Evolutionary conservation across 345 rosid genomes (phyloP).

Genomic region (Murraya paniculata): DNA sequence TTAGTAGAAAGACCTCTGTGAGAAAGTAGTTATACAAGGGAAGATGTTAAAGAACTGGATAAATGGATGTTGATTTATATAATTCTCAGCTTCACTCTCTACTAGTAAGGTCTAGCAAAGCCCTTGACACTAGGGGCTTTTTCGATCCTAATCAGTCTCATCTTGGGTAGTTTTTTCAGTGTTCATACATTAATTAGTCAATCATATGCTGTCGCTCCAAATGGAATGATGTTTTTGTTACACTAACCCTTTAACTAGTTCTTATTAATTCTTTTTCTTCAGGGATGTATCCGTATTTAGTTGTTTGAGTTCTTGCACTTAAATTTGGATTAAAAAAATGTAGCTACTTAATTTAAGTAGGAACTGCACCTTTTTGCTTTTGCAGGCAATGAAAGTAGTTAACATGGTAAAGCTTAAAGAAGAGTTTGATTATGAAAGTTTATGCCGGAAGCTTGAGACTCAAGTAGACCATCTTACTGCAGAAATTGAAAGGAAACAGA

Average conservation of each 20-base stretch:
- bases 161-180: background rate
- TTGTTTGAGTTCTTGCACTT: background rate
- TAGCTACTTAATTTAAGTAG: background rate
- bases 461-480: conserved; percentile 84
- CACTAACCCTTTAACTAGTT: background rate
- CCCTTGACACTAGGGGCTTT: background rate
- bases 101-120: background rate
- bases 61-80: background rate
- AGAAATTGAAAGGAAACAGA: conserved; percentile 81
- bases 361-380: conserved; percentile 3
- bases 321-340: background rate
- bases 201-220: background rate
- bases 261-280: background rate
- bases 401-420: conserved; percentile 89
- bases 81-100: background rate
- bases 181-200: background rate
- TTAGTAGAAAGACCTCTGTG: background rate
- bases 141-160: background rate
- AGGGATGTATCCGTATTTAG: conserved; percentile 1
- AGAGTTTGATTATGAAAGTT: conserved; percentile 92
- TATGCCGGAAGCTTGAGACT: conserved; percentile 75
- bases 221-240: background rate
- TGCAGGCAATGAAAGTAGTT: conserved; percentile 96
- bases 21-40: background rate
- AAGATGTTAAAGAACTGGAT: background rate